Percentiles rank a stretch among this genome's conserved stretches.
Evolutionary conservation across 805 yeast genomes (phyloP).

Genomic region (Yamadazyma akitaensis): DNA sequence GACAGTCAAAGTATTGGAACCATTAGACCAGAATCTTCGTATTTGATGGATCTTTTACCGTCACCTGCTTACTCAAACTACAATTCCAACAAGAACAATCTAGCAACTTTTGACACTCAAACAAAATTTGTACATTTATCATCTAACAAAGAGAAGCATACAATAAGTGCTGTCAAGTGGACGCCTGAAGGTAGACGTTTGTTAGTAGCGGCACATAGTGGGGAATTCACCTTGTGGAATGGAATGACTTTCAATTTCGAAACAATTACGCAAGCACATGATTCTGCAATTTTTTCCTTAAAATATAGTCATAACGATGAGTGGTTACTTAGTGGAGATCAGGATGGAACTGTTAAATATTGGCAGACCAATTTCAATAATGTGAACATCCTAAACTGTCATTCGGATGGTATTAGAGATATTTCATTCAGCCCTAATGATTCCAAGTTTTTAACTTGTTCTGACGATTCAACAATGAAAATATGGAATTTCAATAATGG

Average conservation of each 20-base stretch:
- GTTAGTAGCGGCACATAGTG: slow-evolving; percentile 85
- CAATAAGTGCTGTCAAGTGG: slow-evolving; percentile 88
- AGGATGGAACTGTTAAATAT: slow-evolving; percentile 84
- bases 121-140: slow-evolving; percentile 87
- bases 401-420: slow-evolving; percentile 80
- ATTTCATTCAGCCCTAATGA: slow-evolving; percentile 89
- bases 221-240: slow-evolving; percentile 96
- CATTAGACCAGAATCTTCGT: slow-evolving; percentile 68
- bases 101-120: slow-evolving; percentile 59
- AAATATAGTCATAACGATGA: slow-evolving; percentile 87
- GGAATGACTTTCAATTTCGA: slow-evolving; percentile 94
- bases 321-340: slow-evolving; percentile 93
- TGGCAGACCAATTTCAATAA: slow-evolving; percentile 99
- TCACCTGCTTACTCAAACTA: slow-evolving; percentile 52
- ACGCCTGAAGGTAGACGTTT: slow-evolving; percentile 94
- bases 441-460: slow-evolving; percentile 85
- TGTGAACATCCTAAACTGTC: slow-evolving; percentile 75
- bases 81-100: slow-evolving; percentile 28
- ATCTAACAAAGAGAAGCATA: slow-evolving; percentile 87
- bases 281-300: slow-evolving; percentile 75
- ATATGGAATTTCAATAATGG: slow-evolving; percentile 95
- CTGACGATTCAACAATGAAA: slow-evolving; percentile 87
- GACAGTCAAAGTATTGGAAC: slow-evolving; percentile 44
- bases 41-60: slow-evolving; percentile 61
- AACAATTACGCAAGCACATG: slow-evolving; percentile 98